Evolutionary conservation across 2,329 filamentous ascomycete genomes (phyloP).

Genomic region (Ophiognomonia clavigignenti-juglandacearum): DNA sequence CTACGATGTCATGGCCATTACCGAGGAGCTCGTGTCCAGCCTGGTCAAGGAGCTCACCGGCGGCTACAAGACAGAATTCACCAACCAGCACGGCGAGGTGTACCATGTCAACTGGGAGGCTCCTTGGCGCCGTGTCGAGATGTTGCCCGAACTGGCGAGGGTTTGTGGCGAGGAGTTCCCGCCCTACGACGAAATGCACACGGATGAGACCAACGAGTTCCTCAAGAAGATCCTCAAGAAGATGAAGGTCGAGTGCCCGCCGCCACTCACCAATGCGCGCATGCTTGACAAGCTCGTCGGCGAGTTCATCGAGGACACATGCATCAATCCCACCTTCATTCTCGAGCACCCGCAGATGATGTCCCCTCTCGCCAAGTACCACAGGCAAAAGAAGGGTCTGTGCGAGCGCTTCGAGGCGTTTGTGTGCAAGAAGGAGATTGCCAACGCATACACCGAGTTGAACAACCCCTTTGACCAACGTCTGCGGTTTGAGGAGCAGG

Average conservation of each 20-base stretch:
- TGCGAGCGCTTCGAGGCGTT: conserved; percentile 98
- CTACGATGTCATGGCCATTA: conserved; percentile 84
- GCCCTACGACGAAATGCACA: conserved; percentile 82
- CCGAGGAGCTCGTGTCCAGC: conserved; percentile 86
- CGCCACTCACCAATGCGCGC: conserved; percentile 86
- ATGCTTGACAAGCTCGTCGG: conserved; percentile 95
- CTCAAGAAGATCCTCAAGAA: conserved; percentile 80
- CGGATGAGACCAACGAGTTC: conserved; percentile 82
- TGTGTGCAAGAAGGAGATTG: conserved; percentile 94
- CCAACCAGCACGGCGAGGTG: conserved; percentile 78
- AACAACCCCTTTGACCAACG: conserved; percentile 96
- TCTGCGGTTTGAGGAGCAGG: conserved; percentile 89
- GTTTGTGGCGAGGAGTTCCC: conserved; percentile 92
- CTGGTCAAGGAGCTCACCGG: conserved; percentile 88
- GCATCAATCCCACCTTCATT: conserved; percentile 91
- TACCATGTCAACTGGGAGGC: conserved; percentile 95
- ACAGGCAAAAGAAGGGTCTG: conserved; percentile 74
- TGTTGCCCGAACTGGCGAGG: conserved; percentile 91
- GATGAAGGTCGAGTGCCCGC: conserved; percentile 82
- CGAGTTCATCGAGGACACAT: conserved; percentile 92
- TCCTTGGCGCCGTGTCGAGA: conserved; percentile 90
- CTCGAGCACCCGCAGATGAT: conserved; percentile 76
- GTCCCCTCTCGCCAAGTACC: conserved; percentile 95
- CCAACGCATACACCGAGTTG: conserved; percentile 79
- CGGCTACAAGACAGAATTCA: conserved; percentile 78